A percentile compares a stretch with the other conserved stretches of the same genome.
phyloP scores from a whole-genome alignment of 805 yeast genomes.

The Yamadazyma scolyti region DNA sequence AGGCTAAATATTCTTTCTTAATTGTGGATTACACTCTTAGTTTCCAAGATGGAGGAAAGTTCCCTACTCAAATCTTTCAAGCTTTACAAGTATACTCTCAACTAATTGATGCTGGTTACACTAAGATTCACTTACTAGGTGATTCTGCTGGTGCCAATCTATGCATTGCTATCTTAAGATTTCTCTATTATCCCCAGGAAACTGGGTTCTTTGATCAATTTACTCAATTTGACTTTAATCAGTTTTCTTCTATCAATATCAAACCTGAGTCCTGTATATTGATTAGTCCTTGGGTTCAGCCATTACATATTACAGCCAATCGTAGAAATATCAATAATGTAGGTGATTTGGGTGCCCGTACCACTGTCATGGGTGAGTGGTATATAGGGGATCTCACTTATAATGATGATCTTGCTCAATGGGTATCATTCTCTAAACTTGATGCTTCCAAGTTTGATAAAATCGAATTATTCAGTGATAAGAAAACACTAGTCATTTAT shows the following conservation, averaged over 20 bases:
- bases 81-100: slow-evolving; percentile 22
- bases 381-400: slow-evolving; percentile 18
- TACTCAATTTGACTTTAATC: slow-evolving; percentile 22
- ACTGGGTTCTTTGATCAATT: slow-evolving; percentile 18
- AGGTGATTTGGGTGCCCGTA: slow-evolving; percentile 32
- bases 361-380: slow-evolving; percentile 29
- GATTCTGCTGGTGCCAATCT: slow-evolving; percentile 44
- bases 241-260: slow-evolving; percentile 7
- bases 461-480: slow-evolving; percentile 21
- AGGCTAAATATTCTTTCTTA: slow-evolving; percentile 20
- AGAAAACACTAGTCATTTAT: slow-evolving; percentile 18
- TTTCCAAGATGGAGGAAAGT: slow-evolving; percentile 21
- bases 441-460: slow-evolving; percentile 20
- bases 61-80: slow-evolving; percentile 32
- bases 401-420: slow-evolving; percentile 4
- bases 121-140: slow-evolving; percentile 33
- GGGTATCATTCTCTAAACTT: slow-evolving; percentile 20
- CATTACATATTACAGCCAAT: slow-evolving; percentile 22
- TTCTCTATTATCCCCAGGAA: slow-evolving; percentile 29
- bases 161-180: slow-evolving; percentile 16
- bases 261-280: slow-evolving; percentile 27
- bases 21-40: slow-evolving; percentile 30
- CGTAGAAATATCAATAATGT: slow-evolving; percentile 10
- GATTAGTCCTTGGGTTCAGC: slow-evolving; percentile 36
- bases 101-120: slow-evolving; percentile 18